Evolutionary conservation across 331 rosid species (phyloP).

Genomic region (Arachis monticola): DNA sequence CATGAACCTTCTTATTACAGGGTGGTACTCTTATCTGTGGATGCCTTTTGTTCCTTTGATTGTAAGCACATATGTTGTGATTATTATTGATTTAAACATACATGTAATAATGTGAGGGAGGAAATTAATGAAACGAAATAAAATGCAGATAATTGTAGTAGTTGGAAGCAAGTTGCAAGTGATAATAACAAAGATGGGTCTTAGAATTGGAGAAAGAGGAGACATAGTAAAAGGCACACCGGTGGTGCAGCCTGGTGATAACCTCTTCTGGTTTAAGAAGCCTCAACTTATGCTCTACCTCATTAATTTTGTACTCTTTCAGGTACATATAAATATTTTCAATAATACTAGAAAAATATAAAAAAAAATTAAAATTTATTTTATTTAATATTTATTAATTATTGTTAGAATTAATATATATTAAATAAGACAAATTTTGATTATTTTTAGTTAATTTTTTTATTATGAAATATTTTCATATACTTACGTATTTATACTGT

Average conservation of each 20-base stretch:
- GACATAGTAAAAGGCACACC: slow-evolving; percentile 81
- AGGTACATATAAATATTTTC: slow-evolving; percentile 46
- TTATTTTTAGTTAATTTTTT: too few relatives aligned
- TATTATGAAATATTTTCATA: too few relatives aligned
- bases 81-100: too few relatives aligned
- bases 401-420: too few relatives aligned
- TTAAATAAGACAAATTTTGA: too few relatives aligned
- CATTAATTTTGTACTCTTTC: slow-evolving; percentile 89
- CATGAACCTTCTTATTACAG: slow-evolving; percentile 46
- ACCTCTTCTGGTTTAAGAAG: slow-evolving; percentile 83
- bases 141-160: slow-evolving; percentile 61
- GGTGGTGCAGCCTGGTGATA: slow-evolving; percentile 81
- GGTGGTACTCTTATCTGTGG: slow-evolving; percentile 83
- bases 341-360: background rate
- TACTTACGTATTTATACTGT: too few relatives aligned
- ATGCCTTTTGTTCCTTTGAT: slow-evolving; percentile 82
- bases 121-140: too few relatives aligned
- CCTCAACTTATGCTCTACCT: slow-evolving; percentile 78
- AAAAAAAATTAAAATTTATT: too few relatives aligned
- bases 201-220: slow-evolving; percentile 72
- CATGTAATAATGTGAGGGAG: too few relatives aligned
- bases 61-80: slow-evolving; percentile 55
- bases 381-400: too few relatives aligned
- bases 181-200: slow-evolving; percentile 85
- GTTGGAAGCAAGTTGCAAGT: slow-evolving; percentile 92